These are phyloP conservation scores for Colletotrichum gigasporum DNA, from an alignment of 2,329 filamentous ascomycete species.

Conservation along the genomic window DNA sequence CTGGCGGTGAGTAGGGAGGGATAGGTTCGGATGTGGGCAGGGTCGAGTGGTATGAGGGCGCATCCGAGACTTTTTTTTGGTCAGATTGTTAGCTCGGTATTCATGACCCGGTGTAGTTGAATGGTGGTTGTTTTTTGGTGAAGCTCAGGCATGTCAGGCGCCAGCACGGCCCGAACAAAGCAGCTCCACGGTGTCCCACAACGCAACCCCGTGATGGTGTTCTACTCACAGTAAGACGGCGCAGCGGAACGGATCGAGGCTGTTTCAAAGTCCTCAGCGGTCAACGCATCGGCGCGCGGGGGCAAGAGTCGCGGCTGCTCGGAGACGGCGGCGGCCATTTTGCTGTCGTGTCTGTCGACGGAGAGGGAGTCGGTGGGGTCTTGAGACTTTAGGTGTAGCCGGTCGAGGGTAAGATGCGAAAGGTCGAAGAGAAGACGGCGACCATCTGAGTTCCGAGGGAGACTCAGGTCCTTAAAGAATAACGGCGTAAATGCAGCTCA, in stretches of 20 bases:
- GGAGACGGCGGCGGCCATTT: constrained; percentile 25
- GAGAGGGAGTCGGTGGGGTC: background rate
- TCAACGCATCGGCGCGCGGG: constrained; percentile 39
- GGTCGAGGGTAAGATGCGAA: constrained; percentile 9
- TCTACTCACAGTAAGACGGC: constrained; percentile 71
- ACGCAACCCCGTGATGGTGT: background rate
- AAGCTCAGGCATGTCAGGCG: background rate
- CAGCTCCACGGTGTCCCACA: background rate
- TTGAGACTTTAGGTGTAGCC: background rate
- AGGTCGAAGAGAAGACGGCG: background rate
- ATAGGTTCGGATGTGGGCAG: constrained; percentile 55
- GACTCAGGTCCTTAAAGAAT: background rate
- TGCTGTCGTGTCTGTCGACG: background rate
- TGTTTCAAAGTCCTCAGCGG: constrained; percentile 70
- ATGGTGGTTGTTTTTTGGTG: background rate
- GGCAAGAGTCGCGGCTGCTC: constrained; percentile 29
- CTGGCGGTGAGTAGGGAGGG: constrained; percentile 61
- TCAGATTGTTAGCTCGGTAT: background rate
- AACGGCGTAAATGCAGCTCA: constrained; percentile 4
- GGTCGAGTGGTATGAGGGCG: constrained; percentile 70
- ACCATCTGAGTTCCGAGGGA: constrained; percentile 16
- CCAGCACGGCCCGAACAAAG: background rate
- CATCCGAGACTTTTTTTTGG: constrained; percentile 63
- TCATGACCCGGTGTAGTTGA: background rate
- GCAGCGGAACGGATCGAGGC: constrained; percentile 73